These are phyloP conservation scores for Penicillium nordicum DNA, from an alignment of 2,329 filamentous ascomycete species.

Conservation along the genomic window DNA sequence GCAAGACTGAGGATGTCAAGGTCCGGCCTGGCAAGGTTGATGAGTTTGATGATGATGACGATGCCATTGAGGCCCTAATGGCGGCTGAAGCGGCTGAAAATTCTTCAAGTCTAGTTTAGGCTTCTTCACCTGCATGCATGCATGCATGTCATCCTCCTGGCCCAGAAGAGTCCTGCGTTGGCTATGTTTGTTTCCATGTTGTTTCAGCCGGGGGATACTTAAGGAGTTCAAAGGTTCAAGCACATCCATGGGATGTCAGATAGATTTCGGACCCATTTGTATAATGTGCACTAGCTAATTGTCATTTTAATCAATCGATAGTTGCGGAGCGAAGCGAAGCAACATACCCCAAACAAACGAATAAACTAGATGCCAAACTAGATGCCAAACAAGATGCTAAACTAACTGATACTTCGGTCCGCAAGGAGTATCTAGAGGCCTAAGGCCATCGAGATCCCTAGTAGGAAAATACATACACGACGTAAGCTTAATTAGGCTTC, in stretches of 20 bases:
- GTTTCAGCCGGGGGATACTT: not conserved
- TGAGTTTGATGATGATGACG: conserved; percentile 43
- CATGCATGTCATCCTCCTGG: not conserved
- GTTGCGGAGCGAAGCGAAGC: too few species aligned
- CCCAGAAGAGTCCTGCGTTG: not conserved
- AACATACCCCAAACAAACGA: too few species aligned
- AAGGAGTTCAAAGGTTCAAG: not conserved
- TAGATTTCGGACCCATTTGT: not conserved
- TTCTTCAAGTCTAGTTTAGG: not conserved
- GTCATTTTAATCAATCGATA: not conserved
- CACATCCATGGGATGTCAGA: not conserved
- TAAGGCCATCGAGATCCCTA: too few species aligned
- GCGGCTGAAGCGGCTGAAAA: conserved; percentile 24
- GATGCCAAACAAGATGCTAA: too few species aligned
- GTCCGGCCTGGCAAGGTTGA: conserved; percentile 26
- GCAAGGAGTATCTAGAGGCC: too few species aligned
- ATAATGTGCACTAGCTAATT: not conserved
- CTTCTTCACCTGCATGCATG: not conserved
- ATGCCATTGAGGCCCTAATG: conserved; percentile 41
- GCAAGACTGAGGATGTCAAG: conserved; percentile 10
- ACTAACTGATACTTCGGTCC: too few species aligned
- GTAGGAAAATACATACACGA: not conserved
- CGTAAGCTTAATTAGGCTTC: not conserved
- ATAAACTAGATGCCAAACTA: too few species aligned
- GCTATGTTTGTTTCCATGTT: not conserved